Conservation (phyloP, 2,329 filamentous ascomycete genomes). For the Zymoseptoria brevis region DNA sequence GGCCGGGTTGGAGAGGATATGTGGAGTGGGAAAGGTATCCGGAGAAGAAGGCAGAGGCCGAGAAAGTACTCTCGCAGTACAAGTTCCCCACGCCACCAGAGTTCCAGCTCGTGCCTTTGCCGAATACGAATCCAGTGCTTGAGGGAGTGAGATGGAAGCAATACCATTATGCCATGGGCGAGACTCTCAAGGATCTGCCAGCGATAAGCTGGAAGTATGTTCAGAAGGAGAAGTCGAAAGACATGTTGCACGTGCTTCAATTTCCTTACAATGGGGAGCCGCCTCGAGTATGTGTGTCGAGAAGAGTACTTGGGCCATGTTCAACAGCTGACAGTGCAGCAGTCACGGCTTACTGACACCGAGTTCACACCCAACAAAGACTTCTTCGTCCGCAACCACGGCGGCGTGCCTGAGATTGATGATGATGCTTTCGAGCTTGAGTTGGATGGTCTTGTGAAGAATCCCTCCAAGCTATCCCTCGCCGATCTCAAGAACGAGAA, state of each 20-base stretch:
- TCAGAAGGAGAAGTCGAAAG: conserved; percentile 36
- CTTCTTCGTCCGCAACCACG: conserved; percentile 66
- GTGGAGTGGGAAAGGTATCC: conserved; percentile 65
- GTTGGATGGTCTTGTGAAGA: conserved; percentile 54
- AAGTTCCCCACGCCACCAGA: conserved; percentile 42
- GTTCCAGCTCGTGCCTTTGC: conserved; percentile 37
- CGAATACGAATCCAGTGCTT: conserved; percentile 37
- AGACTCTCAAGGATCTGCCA: conserved; percentile 38
- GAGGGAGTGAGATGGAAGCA: conserved; percentile 41
- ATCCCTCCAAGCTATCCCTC: conserved; percentile 50
- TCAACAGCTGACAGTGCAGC: neutral
- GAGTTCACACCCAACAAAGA: conserved; percentile 54
- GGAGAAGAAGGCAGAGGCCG: conserved; percentile 55
- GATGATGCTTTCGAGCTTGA: conserved; percentile 45
- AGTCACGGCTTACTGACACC: conserved; percentile 28
- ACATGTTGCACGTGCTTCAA: conserved; percentile 42
- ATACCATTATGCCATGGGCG: conserved; percentile 39
- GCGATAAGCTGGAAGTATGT: conserved; percentile 45
- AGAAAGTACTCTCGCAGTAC: conserved; percentile 47
- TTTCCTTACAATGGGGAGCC: conserved; percentile 44
- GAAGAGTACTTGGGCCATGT: neutral
- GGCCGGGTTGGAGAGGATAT: conserved; percentile 45
- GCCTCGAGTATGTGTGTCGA: conserved; percentile 21
- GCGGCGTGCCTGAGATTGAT: conserved; percentile 60
- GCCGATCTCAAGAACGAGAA: conserved; percentile 54